Conservation (phyloP, 371 early-diverging fungal species). For the Apophysomyces ossiformis region DNA sequence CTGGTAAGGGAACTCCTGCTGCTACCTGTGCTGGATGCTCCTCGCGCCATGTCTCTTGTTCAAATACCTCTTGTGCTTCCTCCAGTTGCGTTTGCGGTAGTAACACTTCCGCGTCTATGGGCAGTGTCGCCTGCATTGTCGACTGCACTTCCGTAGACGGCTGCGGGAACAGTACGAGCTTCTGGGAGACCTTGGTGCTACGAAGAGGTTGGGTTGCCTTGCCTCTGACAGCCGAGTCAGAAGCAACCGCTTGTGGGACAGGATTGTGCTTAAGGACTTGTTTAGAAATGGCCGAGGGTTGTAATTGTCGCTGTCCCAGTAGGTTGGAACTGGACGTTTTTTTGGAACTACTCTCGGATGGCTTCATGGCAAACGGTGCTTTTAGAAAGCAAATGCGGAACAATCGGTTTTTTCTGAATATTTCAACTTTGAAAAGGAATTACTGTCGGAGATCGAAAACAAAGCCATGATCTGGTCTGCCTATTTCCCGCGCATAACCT, state of each 20-base stretch:
- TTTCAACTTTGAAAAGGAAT: too few species aligned
- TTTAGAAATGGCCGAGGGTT: conserved; percentile 42
- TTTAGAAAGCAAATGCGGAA: neutral
- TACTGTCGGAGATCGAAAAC: too few species aligned
- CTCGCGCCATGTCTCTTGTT: conserved; percentile 26
- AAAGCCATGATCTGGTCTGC: too few species aligned
- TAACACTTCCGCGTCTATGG: conserved; percentile 18
- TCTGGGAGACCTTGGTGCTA: conserved; percentile 90
- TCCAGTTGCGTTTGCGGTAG: neutral
- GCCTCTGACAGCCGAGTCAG: conserved; percentile 17
- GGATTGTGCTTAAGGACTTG: conserved; percentile 43
- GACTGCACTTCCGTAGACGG: conserved; percentile 34
- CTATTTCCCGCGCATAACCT: too few species aligned
- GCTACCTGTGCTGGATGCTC: conserved; percentile 23
- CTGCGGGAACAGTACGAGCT: conserved; percentile 89
- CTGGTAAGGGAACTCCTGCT: conserved; percentile 38
- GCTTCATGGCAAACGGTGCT: conserved; percentile 7
- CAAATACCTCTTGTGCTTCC: conserved; percentile 11
- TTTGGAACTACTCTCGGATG: conserved; percentile 18
- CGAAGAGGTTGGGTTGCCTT: conserved; percentile 66
- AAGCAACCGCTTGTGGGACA: conserved; percentile 35
- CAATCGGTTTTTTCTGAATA: neutral
- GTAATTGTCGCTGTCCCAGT: conserved; percentile 1
- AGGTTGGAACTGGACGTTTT: conserved; percentile 10
- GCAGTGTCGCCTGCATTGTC: conserved; percentile 28